A percentile compares a stretch with the other conserved stretches of the same genome.
Conservation (phyloP, 768 basidiomycete genomes). For the Rhodotorula toruloides region DNA sequence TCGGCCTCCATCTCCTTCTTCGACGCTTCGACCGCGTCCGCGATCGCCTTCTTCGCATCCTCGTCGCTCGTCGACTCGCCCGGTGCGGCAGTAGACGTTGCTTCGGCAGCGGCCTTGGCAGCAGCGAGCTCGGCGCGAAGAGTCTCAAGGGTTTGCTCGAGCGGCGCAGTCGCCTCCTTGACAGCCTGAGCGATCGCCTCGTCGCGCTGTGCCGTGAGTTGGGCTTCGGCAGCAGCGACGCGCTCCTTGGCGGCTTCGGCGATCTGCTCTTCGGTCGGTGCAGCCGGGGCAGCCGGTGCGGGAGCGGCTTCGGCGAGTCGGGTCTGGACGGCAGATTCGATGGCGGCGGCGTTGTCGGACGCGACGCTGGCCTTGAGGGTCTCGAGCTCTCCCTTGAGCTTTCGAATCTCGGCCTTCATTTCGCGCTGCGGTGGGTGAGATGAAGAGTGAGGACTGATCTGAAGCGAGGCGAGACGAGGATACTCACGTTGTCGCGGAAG, state of each 20-base stretch:
- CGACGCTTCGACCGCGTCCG: conserved; percentile 44
- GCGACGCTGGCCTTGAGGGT: conserved; percentile 24
- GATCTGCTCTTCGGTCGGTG: conserved; percentile 29
- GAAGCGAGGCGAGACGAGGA: neutral
- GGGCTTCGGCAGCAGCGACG: conserved; percentile 26
- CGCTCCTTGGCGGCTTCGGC: conserved; percentile 33
- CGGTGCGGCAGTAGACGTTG: neutral
- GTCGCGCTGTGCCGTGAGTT: conserved; percentile 34
- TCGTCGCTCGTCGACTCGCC: conserved; percentile 35
- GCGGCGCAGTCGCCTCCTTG: conserved; percentile 38
- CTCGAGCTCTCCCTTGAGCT: conserved; percentile 19
- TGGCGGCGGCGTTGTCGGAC: conserved; percentile 32
- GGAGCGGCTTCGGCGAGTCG: conserved; percentile 30
- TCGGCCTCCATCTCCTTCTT: conserved; percentile 45
- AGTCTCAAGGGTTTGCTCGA: conserved; percentile 30
- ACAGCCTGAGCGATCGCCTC: conserved; percentile 37
- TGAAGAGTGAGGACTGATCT: neutral
- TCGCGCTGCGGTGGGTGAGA: conserved; percentile 13
- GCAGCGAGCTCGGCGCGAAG: conserved; percentile 22
- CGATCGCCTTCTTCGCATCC: conserved; percentile 45
- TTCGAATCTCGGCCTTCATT: conserved; percentile 23
- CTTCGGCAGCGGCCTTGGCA: neutral
- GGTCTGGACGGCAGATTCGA: conserved; percentile 27
- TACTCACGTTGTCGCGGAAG: conserved; percentile 31
- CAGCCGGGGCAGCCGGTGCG: conserved; percentile 36